Base-by-base conservation (phyloP, 2,329 filamentous ascomycete genomes). In the Didymella arachidicola region DNA sequence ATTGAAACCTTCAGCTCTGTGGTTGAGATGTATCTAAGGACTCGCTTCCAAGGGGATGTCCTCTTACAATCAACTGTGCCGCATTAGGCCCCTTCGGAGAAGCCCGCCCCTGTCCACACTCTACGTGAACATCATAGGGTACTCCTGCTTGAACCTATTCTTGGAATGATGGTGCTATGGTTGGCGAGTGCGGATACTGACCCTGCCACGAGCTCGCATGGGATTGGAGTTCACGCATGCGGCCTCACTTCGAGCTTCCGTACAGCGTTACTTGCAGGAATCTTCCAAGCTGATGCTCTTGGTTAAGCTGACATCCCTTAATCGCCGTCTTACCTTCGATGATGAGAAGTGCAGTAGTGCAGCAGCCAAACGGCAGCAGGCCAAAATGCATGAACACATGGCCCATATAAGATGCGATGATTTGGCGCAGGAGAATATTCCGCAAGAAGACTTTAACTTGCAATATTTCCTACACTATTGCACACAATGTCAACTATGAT, bases 211-310 rank as follows among this genome's bases (percentile, higher is more conserved):
- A 53, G 43, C 55, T 53, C 48, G 49, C 55, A 42, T 58, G 22
- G 26, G 43, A 22, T 42, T 30, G n/a, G 53, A 6, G 4, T 12
- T 48, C 55, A 58, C 49, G 55, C 55, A 58, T 58, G 55, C 55
- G 44, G 55, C 36, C 5, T 29, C 19, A 12, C 7, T 43, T 26
- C 29, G 16, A 34, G 27, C 26, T 43, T 18, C 4, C 14, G 22
- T n/a, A 29, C 6, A 22, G 32, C 16, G 8, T 25, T 6, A 42
- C 41, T n/a, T 30, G 10, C 38, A 52, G 11, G 26, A 43, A 7
- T 48, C 14, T 7, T 38, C 26, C 30, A 16, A 10, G 8, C 12
- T 6, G 55, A 53, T 58, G 55, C 38, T 48, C 43, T 49, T 48
- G 55, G 55, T 50, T 53, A 53, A 53, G 7, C 18, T n/a, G 30